Percentiles rank a stretch among this genome's conserved stretches.
These are phyloP conservation scores for Pestalotiopsis sp. DNA, from an alignment of 2,329 filamentous ascomycete species.

Conservation along the genomic window DNA sequence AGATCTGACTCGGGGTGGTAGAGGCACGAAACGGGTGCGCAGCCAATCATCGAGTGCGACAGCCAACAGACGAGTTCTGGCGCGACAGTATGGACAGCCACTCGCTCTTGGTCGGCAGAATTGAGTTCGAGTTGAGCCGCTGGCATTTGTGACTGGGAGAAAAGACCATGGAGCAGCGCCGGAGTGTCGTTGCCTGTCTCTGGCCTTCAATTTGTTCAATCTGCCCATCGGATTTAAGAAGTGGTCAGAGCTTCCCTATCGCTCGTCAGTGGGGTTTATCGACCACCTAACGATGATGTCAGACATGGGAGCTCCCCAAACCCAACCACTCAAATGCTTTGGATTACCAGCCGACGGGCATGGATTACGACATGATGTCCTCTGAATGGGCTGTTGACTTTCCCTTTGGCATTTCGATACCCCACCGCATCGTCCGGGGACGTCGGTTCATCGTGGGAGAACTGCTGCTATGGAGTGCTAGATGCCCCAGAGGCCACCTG, in stretches of 20 bases:
- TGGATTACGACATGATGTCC: constrained; percentile 10
- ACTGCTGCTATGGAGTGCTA: not conserved
- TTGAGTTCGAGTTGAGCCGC: not conserved
- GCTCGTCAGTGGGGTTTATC: not conserved
- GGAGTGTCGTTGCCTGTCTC: not conserved
- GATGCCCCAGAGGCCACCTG: not conserved
- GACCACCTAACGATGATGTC: not conserved
- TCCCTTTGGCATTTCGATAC: not conserved
- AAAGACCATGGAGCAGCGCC: not conserved
- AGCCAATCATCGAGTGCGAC: not conserved
- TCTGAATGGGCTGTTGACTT: not conserved
- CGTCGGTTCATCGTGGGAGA: not conserved
- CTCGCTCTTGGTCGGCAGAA: not conserved
- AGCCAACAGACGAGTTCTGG: not conserved
- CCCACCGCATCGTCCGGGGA: not conserved
- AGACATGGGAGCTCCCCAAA: not conserved
- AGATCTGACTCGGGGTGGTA: not conserved
- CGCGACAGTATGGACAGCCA: not conserved
- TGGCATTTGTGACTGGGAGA: not conserved
- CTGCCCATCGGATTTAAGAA: not conserved
- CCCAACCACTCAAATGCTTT: constrained; percentile 3
- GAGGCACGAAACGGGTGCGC: not conserved
- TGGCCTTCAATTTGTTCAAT: not conserved
- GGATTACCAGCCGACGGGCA: constrained; percentile 5
- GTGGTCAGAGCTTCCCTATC: not conserved